Conservation (phyloP, 345 rosid species). For the Salix koriyanagi region DNA sequence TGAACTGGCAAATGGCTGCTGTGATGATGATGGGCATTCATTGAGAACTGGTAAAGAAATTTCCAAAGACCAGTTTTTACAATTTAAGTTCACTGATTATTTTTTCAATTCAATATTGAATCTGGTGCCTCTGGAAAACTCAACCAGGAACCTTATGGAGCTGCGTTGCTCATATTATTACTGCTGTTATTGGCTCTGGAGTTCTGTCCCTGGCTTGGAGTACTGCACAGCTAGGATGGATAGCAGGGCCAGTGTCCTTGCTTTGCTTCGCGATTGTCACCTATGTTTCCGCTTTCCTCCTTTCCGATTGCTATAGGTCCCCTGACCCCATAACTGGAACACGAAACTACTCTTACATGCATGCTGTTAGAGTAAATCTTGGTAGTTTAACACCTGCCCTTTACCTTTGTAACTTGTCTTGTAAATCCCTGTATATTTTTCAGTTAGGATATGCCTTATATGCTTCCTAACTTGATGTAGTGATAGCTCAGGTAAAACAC, state of each 20-base stretch:
- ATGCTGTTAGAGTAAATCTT: constrained; percentile 42
- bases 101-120: constrained; percentile 10
- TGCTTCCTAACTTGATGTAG: constrained; percentile 16
- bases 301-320: constrained; percentile 53
- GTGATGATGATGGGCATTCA: constrained; percentile 41
- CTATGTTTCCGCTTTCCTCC: constrained; percentile 43
- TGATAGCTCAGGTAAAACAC: constrained; percentile 43
- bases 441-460: not conserved
- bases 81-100: not conserved
- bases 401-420: not conserved
- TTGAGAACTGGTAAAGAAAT: constrained; percentile 38
- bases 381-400: constrained; percentile 22
- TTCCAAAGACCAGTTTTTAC: not conserved
- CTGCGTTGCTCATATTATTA: constrained; percentile 45
- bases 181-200: constrained; percentile 50
- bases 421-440: not conserved
- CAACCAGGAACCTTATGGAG: constrained; percentile 54
- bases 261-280: constrained; percentile 51
- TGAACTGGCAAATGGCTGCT: constrained; percentile 15
- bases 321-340: constrained; percentile 42
- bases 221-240: constrained; percentile 65
- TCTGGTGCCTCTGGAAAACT: constrained; percentile 8
- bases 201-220: constrained; percentile 65
- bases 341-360: constrained; percentile 37
- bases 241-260: constrained; percentile 48